A percentile compares a stretch with the other conserved stretches of the same genome.
phyloP scores from a whole-genome alignment of 352 stramenopile species.

The Hyaloperonospora arabidopsidis region DNA sequence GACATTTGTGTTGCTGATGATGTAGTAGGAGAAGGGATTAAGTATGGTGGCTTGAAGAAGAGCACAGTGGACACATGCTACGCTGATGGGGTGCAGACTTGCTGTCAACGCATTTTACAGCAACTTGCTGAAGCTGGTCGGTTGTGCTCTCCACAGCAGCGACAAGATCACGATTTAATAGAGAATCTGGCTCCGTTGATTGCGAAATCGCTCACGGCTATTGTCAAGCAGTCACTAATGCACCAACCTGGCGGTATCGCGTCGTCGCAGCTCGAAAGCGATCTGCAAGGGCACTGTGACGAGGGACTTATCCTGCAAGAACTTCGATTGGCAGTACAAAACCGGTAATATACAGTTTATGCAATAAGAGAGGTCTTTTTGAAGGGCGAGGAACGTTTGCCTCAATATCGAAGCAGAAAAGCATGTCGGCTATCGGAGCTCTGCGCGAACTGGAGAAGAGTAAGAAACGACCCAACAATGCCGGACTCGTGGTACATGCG shows the following conservation, averaged over 20 bases:
- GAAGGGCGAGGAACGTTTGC: constrained; percentile 27
- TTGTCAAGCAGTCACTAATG: constrained; percentile 22
- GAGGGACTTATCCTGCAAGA: constrained; percentile 24
- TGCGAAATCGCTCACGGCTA: constrained; percentile 39
- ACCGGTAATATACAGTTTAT: constrained; percentile 25
- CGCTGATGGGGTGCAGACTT: constrained; percentile 25
- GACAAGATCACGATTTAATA: constrained; percentile 44
- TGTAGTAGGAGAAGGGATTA: constrained; percentile 18
- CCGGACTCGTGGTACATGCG: constrained; percentile 41
- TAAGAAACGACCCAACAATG: constrained; percentile 61
- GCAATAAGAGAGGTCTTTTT: constrained; percentile 1
- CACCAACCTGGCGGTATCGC: background rate
- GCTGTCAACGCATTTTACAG: constrained; percentile 37
- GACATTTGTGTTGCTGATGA: constrained; percentile 34
- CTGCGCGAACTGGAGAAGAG: constrained; percentile 81
- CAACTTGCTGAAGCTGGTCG: constrained; percentile 37
- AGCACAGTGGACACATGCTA: constrained; percentile 47
- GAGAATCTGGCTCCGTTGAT: constrained; percentile 48
- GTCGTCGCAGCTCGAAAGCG: constrained; percentile 1
- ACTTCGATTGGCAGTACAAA: constrained; percentile 24
- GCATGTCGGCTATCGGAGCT: constrained; percentile 77
- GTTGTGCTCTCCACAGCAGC: constrained; percentile 45
- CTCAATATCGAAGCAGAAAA: constrained; percentile 24
- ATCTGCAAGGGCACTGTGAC: constrained; percentile 12
- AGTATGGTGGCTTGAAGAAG: constrained; percentile 51